phyloP scores from a whole-genome alignment of 2,329 filamentous ascomycete species.

The Trichophyton simii region DNA sequence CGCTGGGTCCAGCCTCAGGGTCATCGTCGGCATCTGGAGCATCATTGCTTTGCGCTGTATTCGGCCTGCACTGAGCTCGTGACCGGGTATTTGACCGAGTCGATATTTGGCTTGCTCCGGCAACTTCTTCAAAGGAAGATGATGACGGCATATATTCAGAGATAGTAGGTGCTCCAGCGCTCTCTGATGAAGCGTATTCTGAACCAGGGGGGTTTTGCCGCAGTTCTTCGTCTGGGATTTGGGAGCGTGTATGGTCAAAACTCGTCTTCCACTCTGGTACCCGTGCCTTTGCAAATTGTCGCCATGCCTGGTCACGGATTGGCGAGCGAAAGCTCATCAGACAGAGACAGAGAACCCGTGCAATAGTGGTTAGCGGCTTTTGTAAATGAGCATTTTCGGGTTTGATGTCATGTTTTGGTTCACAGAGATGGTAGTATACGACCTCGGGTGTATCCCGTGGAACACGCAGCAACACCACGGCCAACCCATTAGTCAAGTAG shows the following conservation, averaged over 20 bases:
- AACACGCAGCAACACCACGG: conserved; percentile 15
- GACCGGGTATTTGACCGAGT: conserved; percentile 12
- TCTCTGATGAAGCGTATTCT: conserved; percentile 7
- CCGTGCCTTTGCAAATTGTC: conserved; percentile 11
- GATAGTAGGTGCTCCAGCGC: neutral
- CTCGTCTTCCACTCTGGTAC: conserved; percentile 16
- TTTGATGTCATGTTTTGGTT: conserved; percentile 16
- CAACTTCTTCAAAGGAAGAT: conserved; percentile 13
- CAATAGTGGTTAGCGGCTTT: conserved; percentile 15
- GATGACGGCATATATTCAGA: conserved; percentile 16
- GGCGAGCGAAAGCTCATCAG: conserved; percentile 17
- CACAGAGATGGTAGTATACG: conserved; percentile 19
- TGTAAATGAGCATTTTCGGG: conserved; percentile 6
- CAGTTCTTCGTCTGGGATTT: conserved; percentile 16
- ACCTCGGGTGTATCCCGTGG: conserved; percentile 16
- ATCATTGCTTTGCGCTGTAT: conserved; percentile 11
- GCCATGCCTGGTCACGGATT: conserved; percentile 16
- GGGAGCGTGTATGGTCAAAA: conserved; percentile 14
- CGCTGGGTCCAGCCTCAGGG: conserved; percentile 9
- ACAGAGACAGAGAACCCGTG: conserved; percentile 16
- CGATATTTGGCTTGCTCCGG: conserved; percentile 11
- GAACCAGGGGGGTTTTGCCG: conserved; percentile 12
- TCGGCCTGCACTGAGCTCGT: conserved; percentile 11
- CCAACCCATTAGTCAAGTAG: conserved; percentile 18
- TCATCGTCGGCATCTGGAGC: conserved; percentile 11